Evolutionary conservation across 768 basidiomycete genomes (phyloP).

Genomic region (Flagelloscypha sp.): DNA sequence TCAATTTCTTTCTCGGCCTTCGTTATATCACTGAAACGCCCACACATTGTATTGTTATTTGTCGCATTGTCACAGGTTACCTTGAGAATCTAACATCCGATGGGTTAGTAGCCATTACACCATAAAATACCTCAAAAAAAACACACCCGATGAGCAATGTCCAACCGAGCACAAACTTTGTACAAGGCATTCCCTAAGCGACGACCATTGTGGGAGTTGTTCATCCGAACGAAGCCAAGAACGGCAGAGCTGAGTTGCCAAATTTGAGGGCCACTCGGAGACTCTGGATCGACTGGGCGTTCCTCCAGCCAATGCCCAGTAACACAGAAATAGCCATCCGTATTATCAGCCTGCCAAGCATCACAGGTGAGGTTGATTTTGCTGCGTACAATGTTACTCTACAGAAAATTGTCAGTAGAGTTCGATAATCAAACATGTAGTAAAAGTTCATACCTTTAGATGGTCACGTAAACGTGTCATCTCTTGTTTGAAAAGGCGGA

Average conservation of each 20-base stretch:
- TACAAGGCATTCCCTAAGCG: conserved; percentile 29
- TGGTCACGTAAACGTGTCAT: conserved; percentile 7
- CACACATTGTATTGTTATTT: conserved; percentile 29
- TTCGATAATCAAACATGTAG: background rate
- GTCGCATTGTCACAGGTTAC: conserved; percentile 30
- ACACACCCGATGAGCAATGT: conserved; percentile 22
- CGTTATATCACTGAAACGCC: conserved; percentile 13
- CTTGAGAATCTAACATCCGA: conserved; percentile 19
- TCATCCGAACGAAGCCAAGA: conserved; percentile 28
- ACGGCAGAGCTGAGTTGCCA: conserved; percentile 25
- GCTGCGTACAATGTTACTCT: conserved; percentile 13
- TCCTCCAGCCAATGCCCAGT: conserved; percentile 32
- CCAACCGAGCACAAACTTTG: conserved; percentile 20
- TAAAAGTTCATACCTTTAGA: conserved; percentile 14
- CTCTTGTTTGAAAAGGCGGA: conserved; percentile 18
- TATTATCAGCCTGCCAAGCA: conserved; percentile 32
- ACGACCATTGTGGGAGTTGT: conserved; percentile 28
- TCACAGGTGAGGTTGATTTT: conserved; percentile 28
- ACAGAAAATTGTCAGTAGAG: background rate
- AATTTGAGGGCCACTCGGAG: conserved; percentile 2
- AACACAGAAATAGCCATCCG: conserved; percentile 29
- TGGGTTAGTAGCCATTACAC: background rate
- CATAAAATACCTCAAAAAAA: conserved; percentile 3
- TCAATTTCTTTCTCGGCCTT: conserved; percentile 1
- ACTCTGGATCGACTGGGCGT: no score